Base-by-base conservation (phyloP, 805 yeast genomes). In the Yamadazyma takamatsuzukensis region DNA sequence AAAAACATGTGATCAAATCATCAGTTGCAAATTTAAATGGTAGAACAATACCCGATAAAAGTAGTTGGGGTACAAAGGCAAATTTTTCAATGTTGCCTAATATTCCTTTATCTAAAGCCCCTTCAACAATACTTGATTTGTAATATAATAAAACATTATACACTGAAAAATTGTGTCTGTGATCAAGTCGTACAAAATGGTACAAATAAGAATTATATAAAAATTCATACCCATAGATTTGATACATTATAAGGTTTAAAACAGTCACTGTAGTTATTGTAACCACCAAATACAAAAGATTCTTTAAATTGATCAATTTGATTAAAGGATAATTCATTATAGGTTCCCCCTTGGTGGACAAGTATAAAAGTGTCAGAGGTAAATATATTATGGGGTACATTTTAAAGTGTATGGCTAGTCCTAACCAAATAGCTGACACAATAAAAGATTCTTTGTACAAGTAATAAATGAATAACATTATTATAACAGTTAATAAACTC, bases 101-200 rank as follows among this genome's bases (percentile, higher is more conserved):
- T 5, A 26, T 11, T 6, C 43, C 41, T 5, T 4, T 16, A 16
- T 19, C 27, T 10, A 5, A 11, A 6, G 18, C 18, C 12, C 14
- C 22, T 1, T 29, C 16, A 1, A 27, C 30, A 6, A 38, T 13
- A 18, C 67, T 66, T 2, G 88, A 79, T 28, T 72, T 71, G 51
- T 72, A 75, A 54, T 83, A 83, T 25, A 93, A 62, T 15, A 80
- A 63, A 9, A 86, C 63, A 54, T 89, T 84, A 72, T 89, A 93
- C 2, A 89, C 66, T 4, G 96, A 85, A 53, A 93, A 93, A 58
- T 93, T 93, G 59, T 93, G 98, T 29, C 98, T 75, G 56, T 93
- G 98, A 55, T 93, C 98, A 4, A 86, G 58, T 39, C 98, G 68
- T 6, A 75, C 67, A 25, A 90, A 61, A 56, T 90, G 98, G 53